phyloP scores from a whole-genome alignment of 352 stramenopile species.

The Globisporangium radiosum region DNA sequence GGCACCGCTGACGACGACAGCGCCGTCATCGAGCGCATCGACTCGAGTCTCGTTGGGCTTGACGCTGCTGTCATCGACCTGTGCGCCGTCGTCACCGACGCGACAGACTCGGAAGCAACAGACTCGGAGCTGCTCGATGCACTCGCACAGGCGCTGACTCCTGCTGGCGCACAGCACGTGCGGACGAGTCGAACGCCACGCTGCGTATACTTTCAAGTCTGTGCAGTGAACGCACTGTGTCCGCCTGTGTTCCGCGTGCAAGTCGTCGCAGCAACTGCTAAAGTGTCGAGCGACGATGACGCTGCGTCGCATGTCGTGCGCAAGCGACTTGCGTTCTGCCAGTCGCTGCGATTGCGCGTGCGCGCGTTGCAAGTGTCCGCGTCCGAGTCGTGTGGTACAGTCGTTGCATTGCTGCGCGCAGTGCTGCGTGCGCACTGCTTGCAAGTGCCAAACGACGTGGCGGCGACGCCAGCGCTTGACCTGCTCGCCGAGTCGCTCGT shows the following conservation, averaged over 20 bases:
- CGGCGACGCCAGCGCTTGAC: constrained; percentile 19
- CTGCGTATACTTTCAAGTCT: constrained; percentile 23
- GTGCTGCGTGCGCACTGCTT: constrained; percentile 17
- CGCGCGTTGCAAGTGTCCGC: constrained; percentile 13
- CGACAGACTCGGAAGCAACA: not conserved
- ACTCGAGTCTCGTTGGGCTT: constrained; percentile 28
- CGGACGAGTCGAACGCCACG: constrained; percentile 7
- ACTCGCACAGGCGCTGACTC: not conserved
- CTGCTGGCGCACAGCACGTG: constrained; percentile 1
- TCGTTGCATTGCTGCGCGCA: constrained; percentile 23
- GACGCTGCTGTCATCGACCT: constrained; percentile 22
- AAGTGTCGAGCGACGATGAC: no score
- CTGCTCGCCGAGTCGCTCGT: constrained; percentile 26
- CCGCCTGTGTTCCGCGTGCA: constrained; percentile 22
- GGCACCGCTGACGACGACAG: not conserved
- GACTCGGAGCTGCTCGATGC: not conserved
- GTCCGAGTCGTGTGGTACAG: constrained; percentile 20
- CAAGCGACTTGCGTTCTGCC: constrained; percentile 19
- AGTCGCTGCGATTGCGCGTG: constrained; percentile 8
- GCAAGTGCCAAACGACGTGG: constrained; percentile 12
- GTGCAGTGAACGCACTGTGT: constrained; percentile 11
- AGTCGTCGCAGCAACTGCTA: constrained; percentile 5
- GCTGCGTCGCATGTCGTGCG: not conserved
- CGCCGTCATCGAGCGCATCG: constrained; percentile 19
- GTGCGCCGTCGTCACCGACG: constrained; percentile 14